Percentiles rank a stretch among this genome's conserved stretches.
Conservation (phyloP, 2,329 filamentous ascomycete genomes). For the Metarhizium sp. region DNA sequence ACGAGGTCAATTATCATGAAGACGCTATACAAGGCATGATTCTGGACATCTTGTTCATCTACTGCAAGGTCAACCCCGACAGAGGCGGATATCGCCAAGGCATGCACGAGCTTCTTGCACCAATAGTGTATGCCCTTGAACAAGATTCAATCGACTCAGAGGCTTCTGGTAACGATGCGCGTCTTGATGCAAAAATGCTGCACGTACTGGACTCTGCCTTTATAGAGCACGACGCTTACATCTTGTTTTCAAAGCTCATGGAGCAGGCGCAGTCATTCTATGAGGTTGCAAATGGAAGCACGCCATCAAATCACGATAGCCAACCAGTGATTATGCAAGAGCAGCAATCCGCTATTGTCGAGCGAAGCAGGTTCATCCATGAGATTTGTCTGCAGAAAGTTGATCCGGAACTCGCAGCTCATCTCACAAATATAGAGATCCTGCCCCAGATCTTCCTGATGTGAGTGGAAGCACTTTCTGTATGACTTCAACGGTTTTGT, state of each 20-base stretch:
- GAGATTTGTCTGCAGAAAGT: conserved; percentile 67
- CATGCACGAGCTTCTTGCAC: conserved; percentile 94
- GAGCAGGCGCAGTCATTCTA: conserved; percentile 80
- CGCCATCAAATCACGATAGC: conserved; percentile 9
- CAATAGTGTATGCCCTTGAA: conserved; percentile 76
- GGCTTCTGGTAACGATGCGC: conserved; percentile 20
- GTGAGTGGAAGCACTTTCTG: conserved; percentile 35
- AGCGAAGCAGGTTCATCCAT: conserved; percentile 79
- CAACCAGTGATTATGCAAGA: conserved; percentile 15
- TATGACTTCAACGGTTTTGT: conserved; percentile 2
- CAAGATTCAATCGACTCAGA: conserved; percentile 62
- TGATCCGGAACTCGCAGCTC: conserved; percentile 74
- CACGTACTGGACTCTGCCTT: conserved; percentile 62
- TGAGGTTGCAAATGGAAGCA: conserved; percentile 41
- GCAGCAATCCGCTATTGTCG: conserved; percentile 57
- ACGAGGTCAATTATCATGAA: conserved; percentile 83
- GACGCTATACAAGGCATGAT: conserved; percentile 70
- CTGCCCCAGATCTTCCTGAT: conserved; percentile 96
- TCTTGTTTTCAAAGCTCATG: conserved; percentile 81
- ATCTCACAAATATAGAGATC: conserved; percentile 76
- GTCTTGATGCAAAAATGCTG: conserved; percentile 44
- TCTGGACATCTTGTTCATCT: conserved; percentile 85
- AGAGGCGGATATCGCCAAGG: conserved; percentile 90
- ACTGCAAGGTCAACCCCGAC: conserved; percentile 82
- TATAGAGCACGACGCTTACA: conserved; percentile 85